Evolutionary conservation across 495 filamentous ascomycete genomes (phyloP), one percentile per base, ranked within the genome.

Genomic region (Neurospora sp.): DNA sequence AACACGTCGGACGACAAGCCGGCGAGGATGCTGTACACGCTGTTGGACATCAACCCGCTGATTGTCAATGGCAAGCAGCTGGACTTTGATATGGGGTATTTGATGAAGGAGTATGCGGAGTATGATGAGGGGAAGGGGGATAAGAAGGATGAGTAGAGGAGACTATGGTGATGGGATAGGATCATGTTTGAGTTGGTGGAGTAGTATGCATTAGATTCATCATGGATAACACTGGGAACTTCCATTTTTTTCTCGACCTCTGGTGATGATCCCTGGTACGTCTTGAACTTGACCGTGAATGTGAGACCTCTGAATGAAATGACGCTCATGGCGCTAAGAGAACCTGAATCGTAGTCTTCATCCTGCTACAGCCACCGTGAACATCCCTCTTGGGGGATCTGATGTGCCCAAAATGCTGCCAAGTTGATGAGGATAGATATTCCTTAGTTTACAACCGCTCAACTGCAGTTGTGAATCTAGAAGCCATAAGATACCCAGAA

Each of bases 1-100:
- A 93, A 92, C 77, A 76, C 75, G n/a, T 65, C 53, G 53, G 53
- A 65, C 1, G 53, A 40, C 1, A 31, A 70, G 69, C 39, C 53
- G 14, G 53, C 53, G 3, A 65, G 53, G 53, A 65, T 65, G 53
- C 12, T 65, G 2, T 65, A 65, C 53, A 65, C 53, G 53, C 27
- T 65, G 53, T 14, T 65, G 27, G 53, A 65, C 27, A 65, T 65
- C 27, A 65, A 65, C 14, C 53, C 53, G 53, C 53, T 65, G 53
- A 65, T 65, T 65, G 27, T 65, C 53, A 65, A 65, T 35, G 53
- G 53, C 53, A 65, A 65, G 53, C 53, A 65, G 53, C 53, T 65
- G 53, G 53, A 65, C 31, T 65, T 65, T 35, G 53, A 65, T 65
- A 65, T 65, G 53, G 53, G 53, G 27, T 65, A 65, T 35, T 9